Evolutionary conservation across 345 rosid species (phyloP), one percentile per base, ranked within the genome.

Genomic region (Aegle marmelos): DNA sequence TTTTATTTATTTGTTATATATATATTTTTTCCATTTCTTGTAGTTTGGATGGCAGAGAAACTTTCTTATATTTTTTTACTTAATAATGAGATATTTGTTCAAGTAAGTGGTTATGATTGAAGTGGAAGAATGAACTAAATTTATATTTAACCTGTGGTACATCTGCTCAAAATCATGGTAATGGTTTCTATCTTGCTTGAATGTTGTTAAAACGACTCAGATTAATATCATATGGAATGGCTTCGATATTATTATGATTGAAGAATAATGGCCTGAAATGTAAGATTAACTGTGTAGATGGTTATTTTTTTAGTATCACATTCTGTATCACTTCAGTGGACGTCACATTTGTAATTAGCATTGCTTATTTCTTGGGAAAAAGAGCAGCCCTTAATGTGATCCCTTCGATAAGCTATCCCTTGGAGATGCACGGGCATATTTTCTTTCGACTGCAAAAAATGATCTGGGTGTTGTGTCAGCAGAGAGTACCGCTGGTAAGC

Each of bases 361-460:
- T 62, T 22, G 27, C 62, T 27, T 25, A 13, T 67, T 31, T 53
- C 45, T 50, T 21, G 39, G 3, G 5, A 19, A 37, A 36, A 73
- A 8, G 17, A 8, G 0, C 2, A 61, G 53, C 62, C 85, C 82
- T 86, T 83, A 78, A 81, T 79, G 2, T 8, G 22, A 61, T 30
- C 61, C 48, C 73, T 80, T 39, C 64, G 13, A 64, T 39, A 77
- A 95, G 99, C 87, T 95, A 72, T 95, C 99, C 31, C 94, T 93
- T 41, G 99, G 99, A 79, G 99, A 95, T 85, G 89, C 98, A 58
- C 93, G 97, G 75, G 96, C 99, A 61, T 95, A 95, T 86, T 91
- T 91, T 83, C 84, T 95, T 48, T 92, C 99, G 59, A 95, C 99
- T 2, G 98, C 96, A 13, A 86, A 91, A 85, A 93, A 95, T 73